phyloP scores from a whole-genome alignment of 1,284 basidiomycete genomes.

The Irpex sp. region DNA sequence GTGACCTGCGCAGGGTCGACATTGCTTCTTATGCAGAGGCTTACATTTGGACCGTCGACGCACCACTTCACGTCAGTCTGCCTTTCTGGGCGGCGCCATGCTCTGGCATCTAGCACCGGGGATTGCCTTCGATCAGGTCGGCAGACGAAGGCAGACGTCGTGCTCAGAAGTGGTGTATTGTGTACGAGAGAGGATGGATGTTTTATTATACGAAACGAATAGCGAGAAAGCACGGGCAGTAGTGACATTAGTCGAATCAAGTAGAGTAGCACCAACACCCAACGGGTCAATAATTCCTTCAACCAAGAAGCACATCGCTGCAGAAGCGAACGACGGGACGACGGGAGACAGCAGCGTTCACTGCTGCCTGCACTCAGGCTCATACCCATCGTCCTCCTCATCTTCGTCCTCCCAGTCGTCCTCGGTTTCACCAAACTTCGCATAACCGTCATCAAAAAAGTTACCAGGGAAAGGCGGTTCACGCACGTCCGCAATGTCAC shows the following conservation, averaged over 20 bases:
- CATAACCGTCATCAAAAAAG: conserved; percentile 71
- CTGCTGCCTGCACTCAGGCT: conserved; percentile 67
- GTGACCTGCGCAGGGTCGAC: background rate
- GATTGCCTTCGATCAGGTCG: background rate
- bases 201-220: background rate
- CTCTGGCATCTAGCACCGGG: background rate
- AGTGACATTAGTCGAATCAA: background rate
- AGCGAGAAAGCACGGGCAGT: background rate
- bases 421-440: conserved; percentile 64
- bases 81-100: background rate
- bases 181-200: background rate
- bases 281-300: background rate
- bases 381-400: conserved; percentile 58
- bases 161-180: background rate
- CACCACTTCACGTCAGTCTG: background rate
- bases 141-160: background rate
- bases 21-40: background rate
- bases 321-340: background rate
- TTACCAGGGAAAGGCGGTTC: conserved; percentile 63
- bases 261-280: background rate
- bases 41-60: background rate
- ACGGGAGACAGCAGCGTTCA: conserved; percentile 26
- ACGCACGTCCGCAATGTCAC: conserved; percentile 78
- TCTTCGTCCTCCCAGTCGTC: conserved; percentile 57
- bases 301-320: background rate